These are phyloP conservation scores for Cryomyces minteri DNA, from an alignment of 495 filamentous ascomycete species.

Conservation along the genomic window DNA sequence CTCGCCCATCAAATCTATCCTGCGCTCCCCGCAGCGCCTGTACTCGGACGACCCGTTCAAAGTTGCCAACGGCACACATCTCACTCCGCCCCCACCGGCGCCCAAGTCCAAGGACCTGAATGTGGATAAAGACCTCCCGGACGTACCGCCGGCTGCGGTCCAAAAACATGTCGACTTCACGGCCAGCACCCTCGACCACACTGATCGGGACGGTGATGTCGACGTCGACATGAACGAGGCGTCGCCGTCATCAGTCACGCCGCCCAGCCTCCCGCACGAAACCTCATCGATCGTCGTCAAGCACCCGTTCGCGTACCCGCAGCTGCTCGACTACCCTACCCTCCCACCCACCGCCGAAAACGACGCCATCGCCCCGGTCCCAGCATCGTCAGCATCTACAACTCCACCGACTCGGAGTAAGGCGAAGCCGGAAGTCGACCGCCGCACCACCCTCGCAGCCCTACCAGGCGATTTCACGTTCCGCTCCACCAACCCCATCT, in stretches of 20 bases:
- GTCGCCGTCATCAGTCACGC: background rate
- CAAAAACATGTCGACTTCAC: slow-evolving; percentile 46
- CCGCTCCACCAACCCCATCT: slow-evolving; percentile 14
- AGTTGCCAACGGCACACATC: slow-evolving; percentile 41
- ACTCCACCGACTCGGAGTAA: slow-evolving; percentile 6
- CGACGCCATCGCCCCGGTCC: background rate
- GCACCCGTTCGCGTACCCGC: background rate
- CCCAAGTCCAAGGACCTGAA: slow-evolving; percentile 18
- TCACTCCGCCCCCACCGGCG: slow-evolving; percentile 28
- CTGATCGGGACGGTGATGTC: slow-evolving; percentile 17
- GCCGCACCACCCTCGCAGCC: background rate
- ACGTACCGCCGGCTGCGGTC: slow-evolving; percentile 9
- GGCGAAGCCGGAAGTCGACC: background rate
- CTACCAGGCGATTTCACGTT: slow-evolving; percentile 20
- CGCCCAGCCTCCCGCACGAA: background rate
- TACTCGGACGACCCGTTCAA: slow-evolving; percentile 42
- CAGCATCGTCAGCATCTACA: background rate
- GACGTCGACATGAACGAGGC: slow-evolving; percentile 2
- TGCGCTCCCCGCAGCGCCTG: slow-evolving; percentile 38
- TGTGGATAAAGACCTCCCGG: slow-evolving; percentile 15
- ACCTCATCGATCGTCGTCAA: background rate
- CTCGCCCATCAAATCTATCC: slow-evolving; percentile 38
- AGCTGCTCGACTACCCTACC: slow-evolving; percentile 10
- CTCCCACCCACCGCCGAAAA: slow-evolving; percentile 4
- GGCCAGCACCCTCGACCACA: slow-evolving; percentile 25